Base-by-base conservation (phyloP, 2,329 filamentous ascomycete species). In the Pseudovirgaria hyperparasitica region DNA sequence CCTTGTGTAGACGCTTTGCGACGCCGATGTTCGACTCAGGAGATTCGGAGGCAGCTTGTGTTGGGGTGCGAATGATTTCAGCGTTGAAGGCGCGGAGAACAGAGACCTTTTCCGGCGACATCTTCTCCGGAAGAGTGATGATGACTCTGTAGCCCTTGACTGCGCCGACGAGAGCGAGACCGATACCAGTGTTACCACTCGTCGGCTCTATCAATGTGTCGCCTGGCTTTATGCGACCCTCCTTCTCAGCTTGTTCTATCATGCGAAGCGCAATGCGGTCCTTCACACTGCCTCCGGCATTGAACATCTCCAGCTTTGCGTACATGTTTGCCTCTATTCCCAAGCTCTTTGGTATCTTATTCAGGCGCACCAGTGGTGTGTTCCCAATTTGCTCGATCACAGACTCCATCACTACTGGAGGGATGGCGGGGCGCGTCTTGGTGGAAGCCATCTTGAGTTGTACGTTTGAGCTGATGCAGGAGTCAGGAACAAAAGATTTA, bases 111-210 rank as follows among this genome's bases (percentile, higher is more conserved):
- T 98, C 90, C 25, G 85, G 81, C 2, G 85, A 94, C 90, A 98
- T 98, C 67, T 98, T 98, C 62, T 98, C 90, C 27, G 90, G 90
- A 23, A 98, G 72, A 8, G 90, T 98, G 55, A 98, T 98, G 59
- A 98, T 96, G 21, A 86, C 92, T 59, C 87, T 87, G 68, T 96
- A 98, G 40, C 86, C 87, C 64, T 94, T 96, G 48, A 98, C 81
- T 10, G 90, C 90, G 31, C 74, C 87, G 11, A 96, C 87, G 18
- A 98, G 73, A 16, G 90, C 90, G 21, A 98, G 68, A 13, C 90
- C 90, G 40, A 98, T 98, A 40, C 90, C 90, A 64, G 90, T 98
- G 56, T 98, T 98, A 29, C 90, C 90, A 48, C 84, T 93, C 25
- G 90, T 98, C 7, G 90, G 90, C 68, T 98, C 90, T 49, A 98